A percentile compares a stretch with the other conserved stretches of the same genome.
phyloP scores from a whole-genome alignment of 2,329 filamentous ascomycete genomes.

The Magnaporthales sp. region DNA sequence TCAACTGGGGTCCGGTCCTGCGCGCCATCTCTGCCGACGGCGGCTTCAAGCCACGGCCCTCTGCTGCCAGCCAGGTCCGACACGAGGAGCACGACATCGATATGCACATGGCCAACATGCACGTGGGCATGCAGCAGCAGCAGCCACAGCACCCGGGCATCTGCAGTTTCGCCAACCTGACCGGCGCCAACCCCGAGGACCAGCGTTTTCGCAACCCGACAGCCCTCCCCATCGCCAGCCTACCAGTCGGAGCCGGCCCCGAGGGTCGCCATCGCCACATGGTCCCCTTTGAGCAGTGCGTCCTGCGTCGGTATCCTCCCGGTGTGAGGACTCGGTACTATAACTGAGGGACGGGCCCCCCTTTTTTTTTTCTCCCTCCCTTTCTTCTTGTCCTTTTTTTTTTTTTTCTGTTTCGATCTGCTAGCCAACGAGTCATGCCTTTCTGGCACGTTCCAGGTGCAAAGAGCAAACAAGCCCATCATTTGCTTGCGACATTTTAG shows the following conservation, averaged over 20 bases:
- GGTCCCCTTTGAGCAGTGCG: constrained; percentile 6
- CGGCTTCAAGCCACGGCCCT: not conserved
- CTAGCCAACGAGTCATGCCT: not conserved
- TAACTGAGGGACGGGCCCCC: not conserved
- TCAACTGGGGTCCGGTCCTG: not conserved
- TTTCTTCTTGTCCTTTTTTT: not conserved
- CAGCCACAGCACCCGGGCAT: not conserved
- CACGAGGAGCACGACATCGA: not conserved
- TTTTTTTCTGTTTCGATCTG: constrained; percentile 1
- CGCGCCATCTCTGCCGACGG: not conserved
- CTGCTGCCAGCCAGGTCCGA: not conserved
- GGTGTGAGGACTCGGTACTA: constrained; percentile 1
- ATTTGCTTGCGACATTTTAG: not conserved
- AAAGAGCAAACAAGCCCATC: not conserved
- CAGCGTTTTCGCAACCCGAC: not conserved
- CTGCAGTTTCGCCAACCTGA: not conserved
- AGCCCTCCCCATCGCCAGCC: constrained; percentile 20
- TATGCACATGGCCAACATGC: not conserved
- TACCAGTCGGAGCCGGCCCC: constrained; percentile 32
- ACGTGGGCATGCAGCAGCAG: not conserved
- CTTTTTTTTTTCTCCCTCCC: not conserved
- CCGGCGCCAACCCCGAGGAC: not conserved
- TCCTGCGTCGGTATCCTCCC: constrained; percentile 1
- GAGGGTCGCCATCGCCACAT: constrained; percentile 19
- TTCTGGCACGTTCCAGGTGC: not conserved